phyloP scores from a whole-genome alignment of 2,329 filamentous ascomycete species.

The Fusarium sp. region DNA sequence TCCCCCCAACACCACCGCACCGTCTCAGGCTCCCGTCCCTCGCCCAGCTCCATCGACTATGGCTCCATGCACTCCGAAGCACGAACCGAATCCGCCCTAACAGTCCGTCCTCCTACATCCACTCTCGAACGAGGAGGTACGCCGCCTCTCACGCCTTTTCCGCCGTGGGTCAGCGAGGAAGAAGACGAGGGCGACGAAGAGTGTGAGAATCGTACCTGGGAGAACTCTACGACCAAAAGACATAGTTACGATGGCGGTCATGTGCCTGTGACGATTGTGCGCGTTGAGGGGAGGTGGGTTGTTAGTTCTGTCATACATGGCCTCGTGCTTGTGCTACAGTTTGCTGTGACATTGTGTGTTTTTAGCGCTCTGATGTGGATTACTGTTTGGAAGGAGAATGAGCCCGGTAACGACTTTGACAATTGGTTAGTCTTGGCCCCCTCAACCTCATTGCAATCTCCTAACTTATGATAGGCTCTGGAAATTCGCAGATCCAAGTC shows the following conservation, averaged over 20 bases:
- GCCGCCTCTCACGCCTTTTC: constrained; percentile 46
- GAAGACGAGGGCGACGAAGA: constrained; percentile 35
- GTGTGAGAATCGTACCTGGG: constrained; percentile 27
- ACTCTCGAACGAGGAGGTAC: constrained; percentile 9
- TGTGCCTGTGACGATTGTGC: constrained; percentile 5
- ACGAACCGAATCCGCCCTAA: constrained; percentile 34
- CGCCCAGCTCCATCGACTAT: constrained; percentile 18
- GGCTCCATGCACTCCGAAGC: constrained; percentile 13
- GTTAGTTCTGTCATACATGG: constrained; percentile 42
- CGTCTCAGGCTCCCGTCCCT: constrained; percentile 7
- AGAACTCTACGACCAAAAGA: constrained; percentile 6
- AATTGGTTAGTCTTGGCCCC: constrained; percentile 34
- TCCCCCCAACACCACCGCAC: constrained; percentile 3
- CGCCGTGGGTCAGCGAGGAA: constrained; percentile 38
- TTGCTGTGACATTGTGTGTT: constrained; percentile 38
- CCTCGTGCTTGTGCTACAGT: constrained; percentile 45
- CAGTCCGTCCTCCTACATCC: constrained; percentile 26
- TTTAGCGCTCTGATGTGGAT: constrained; percentile 45
- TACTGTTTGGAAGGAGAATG: constrained; percentile 41
- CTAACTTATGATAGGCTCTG: constrained; percentile 43
- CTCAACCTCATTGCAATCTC: accelerated
- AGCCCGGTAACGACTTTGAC: constrained; percentile 40
- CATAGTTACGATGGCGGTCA: constrained; percentile 6
- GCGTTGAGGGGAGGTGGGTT: constrained; percentile 26
- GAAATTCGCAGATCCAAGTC: constrained; percentile 36